Base-by-base conservation (phyloP, 169 alveolate genomes). In the Eimeria tenella region DNA sequence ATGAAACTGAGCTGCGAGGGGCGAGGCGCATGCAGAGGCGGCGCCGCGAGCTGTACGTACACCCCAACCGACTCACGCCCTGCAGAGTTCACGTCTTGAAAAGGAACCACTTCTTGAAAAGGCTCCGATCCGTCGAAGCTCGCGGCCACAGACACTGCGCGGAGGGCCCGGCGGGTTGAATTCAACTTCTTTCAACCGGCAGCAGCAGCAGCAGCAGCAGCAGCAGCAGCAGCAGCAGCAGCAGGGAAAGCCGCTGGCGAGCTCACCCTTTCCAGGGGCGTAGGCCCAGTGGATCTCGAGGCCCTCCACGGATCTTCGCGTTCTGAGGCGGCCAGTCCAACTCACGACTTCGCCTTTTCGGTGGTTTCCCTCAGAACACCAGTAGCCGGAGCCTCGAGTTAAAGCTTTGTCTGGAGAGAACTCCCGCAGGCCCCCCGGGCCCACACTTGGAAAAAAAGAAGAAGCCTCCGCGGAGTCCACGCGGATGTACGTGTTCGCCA, bases 201-300 rank as follows among this genome's bases (percentile, higher is more conserved):
- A 58, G 65, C 49, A 65, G 21, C n/a, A 65, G 19, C 19, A 65
- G 17, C 17, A 58, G n/a, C 65, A 58, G 17, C 65, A 58, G 65
- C 10, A 58, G n/a, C 10, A 15, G 17, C 10, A 58, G 17, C 10
- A 58, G 65, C 10, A 58, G 17, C 10, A 58, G 65, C 10, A 58
- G n/a, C 10, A 58, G 65, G 60, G n/a, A 9, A 19, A 74, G 84
- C n/a, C 0, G 42, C 53, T 23, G 17, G 13, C 17, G 17, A 3
- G 25, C 82, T 42, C n/a, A 94, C 97, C 94, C 42, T 94, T 86
- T 56, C 93, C 96, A 17, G 96, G 94, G 0, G 96, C 96, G 71
- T 94, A 94, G 4, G 96, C 96, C 96, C 96, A 94, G 71, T 94
- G 49, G 21, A 94, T 86, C n/a, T 60, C 68, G 52, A 94, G 56